A percentile compares a stretch with the other conserved stretches of the same genome.
Evolutionary conservation across 108 stramenopile genomes (phyloP).

Genomic region (Parietichytrium sp.): DNA sequence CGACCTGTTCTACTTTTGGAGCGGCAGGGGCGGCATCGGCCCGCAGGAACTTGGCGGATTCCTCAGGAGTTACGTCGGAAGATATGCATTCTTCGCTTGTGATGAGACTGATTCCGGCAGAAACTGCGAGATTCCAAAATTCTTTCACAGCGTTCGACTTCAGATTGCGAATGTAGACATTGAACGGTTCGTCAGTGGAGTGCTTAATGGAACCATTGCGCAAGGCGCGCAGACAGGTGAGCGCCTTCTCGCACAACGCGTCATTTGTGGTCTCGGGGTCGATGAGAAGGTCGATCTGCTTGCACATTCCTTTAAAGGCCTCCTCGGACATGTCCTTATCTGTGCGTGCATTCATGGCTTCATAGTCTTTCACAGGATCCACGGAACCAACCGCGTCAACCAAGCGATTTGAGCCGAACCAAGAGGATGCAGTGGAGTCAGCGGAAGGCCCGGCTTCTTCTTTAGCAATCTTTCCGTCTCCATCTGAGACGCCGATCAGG

Average conservation of each 20-base stretch:
- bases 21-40: no score
- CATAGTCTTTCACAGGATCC: not conserved
- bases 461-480: no score
- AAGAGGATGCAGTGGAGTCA: not conserved
- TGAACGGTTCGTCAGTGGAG: not conserved
- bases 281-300: not conserved
- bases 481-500: no score
- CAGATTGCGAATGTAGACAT: not conserved
- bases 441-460: no score
- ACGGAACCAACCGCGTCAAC: constrained; percentile 16
- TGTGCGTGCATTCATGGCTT: not conserved
- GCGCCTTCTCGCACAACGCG: constrained; percentile 5
- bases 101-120: not conserved
- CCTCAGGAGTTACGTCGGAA: no score
- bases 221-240: not conserved
- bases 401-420: not conserved
- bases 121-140: not conserved
- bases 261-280: not conserved
- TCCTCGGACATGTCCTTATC: not conserved
- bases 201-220: not conserved
- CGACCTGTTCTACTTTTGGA: no score
- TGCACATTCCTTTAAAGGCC: constrained; percentile 5
- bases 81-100: not conserved
- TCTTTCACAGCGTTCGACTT: not conserved
- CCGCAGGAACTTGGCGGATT: no score